Evolutionary conservation across 306 rosid species (phyloP).

Genomic region (Lathyrus sativus): DNA sequence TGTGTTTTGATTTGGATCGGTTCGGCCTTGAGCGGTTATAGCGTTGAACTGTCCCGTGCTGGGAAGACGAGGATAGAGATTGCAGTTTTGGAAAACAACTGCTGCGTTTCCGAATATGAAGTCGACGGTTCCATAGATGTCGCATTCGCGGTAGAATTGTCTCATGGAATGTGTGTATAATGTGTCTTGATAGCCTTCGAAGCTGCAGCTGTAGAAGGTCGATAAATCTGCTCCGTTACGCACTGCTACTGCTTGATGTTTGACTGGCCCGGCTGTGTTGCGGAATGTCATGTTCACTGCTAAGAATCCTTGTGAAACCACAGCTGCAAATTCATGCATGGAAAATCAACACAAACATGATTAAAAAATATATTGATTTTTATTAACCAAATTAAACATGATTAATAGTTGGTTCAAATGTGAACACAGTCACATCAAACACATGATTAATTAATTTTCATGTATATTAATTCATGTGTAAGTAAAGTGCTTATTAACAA

Average conservation of each 20-base stretch:
- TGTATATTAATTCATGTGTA: not conserved
- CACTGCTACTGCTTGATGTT: slow-evolving; percentile 80
- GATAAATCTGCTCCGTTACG: slow-evolving; percentile 74
- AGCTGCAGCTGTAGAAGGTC: slow-evolving; percentile 73
- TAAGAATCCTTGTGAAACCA: slow-evolving; percentile 61
- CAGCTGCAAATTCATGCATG: slow-evolving; percentile 49
- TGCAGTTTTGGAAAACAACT: slow-evolving; percentile 70
- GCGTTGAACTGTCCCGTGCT: slow-evolving; percentile 61
- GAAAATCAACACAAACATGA: too few species aligned
- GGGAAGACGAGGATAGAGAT: slow-evolving; percentile 64
- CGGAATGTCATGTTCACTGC: slow-evolving; percentile 75
- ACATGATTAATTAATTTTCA: not conserved
- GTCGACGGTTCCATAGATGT: slow-evolving; percentile 80
- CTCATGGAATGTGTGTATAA: slow-evolving; percentile 74
- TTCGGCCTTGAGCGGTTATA: slow-evolving; percentile 76
- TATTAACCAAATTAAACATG: not conserved
- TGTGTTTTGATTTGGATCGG: slow-evolving; percentile 75
- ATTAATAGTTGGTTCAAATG: too few species aligned
- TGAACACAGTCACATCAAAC: not conserved
- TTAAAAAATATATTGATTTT: not conserved
- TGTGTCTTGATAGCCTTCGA: slow-evolving; percentile 84
- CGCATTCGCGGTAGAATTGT: slow-evolving; percentile 83
- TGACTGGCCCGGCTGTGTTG: slow-evolving; percentile 79
- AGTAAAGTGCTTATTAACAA: slow-evolving; percentile 16
- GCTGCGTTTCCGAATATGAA: slow-evolving; percentile 80